Percentiles rank a stretch among this genome's conserved stretches.
Conservation (phyloP, 306 rosid species). For the Medicago ruthenica region DNA sequence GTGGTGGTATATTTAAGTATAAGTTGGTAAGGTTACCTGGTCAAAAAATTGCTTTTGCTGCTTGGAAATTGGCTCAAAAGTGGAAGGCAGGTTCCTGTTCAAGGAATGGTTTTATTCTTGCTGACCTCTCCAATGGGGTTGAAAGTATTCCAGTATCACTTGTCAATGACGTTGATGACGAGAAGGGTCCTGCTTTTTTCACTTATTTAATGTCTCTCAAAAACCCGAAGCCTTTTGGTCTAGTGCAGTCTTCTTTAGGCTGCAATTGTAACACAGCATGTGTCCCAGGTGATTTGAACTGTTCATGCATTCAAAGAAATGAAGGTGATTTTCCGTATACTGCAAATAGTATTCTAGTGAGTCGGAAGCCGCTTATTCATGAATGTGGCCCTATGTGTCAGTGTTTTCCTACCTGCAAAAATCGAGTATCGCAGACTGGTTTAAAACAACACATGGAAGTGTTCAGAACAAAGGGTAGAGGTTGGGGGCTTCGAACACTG, state of each 20-base stretch:
- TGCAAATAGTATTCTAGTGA: slow-evolving; percentile 56
- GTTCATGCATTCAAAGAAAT: slow-evolving; percentile 66
- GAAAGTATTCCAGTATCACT: slow-evolving; percentile 67
- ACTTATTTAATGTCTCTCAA: slow-evolving; percentile 58
- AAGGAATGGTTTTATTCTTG: slow-evolving; percentile 63
- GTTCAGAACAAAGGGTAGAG: slow-evolving; percentile 64
- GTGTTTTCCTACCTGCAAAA: slow-evolving; percentile 67
- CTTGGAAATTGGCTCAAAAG: slow-evolving; percentile 58
- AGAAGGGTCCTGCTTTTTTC: slow-evolving; percentile 59
- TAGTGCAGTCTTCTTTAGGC: slow-evolving; percentile 47
- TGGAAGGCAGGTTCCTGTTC: slow-evolving; percentile 50
- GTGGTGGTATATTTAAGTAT: slow-evolving; percentile 68
- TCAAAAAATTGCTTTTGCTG: slow-evolving; percentile 57
- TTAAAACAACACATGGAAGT: slow-evolving; percentile 61
- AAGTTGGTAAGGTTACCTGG: slow-evolving; percentile 67
- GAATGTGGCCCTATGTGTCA: slow-evolving; percentile 71
- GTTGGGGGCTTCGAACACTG: slow-evolving; percentile 76
- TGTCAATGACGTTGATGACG: slow-evolving; percentile 69
- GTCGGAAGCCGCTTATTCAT: slow-evolving; percentile 60
- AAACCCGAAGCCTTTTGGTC: slow-evolving; percentile 48
- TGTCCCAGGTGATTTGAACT: slow-evolving; percentile 59
- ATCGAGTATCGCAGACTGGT: slow-evolving; percentile 64
- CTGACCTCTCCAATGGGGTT: slow-evolving; percentile 61
- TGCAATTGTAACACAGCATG: slow-evolving; percentile 61
- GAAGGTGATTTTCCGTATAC: slow-evolving; percentile 68